These are phyloP conservation scores for Usnea hakonensis DNA, from an alignment of 495 filamentous ascomycete species.

Conservation along the genomic window DNA sequence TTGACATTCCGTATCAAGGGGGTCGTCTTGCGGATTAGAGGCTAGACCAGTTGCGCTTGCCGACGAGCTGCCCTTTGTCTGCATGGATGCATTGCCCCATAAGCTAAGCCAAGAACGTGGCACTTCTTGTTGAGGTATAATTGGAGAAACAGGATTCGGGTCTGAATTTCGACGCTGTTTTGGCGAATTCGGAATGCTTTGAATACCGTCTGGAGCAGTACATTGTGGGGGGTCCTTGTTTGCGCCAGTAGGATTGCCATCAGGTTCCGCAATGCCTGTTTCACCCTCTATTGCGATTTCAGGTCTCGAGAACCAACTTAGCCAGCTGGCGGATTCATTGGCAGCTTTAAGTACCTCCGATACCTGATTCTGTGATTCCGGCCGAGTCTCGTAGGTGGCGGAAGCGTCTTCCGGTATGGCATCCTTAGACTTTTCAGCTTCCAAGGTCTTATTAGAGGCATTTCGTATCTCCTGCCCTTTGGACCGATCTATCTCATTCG, in stretches of 20 bases:
- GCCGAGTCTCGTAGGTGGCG: constrained; percentile 20
- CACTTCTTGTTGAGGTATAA: constrained; percentile 13
- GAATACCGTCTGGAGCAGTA: neutral
- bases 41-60: neutral
- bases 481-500: neutral
- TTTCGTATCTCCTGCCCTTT: neutral
- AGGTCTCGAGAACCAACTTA: constrained; percentile 23
- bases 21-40: neutral
- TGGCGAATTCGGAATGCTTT: constrained; percentile 19
- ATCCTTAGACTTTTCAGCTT: neutral
- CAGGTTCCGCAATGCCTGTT: neutral
- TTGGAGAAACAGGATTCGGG: constrained; percentile 14
- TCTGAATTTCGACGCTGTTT: constrained; percentile 17
- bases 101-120: constrained; percentile 46
- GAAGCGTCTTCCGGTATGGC: neutral
- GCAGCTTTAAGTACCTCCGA: constrained; percentile 24
- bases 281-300: neutral
- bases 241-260: too few relatives aligned
- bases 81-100: constrained; percentile 31
- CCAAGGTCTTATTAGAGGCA: neutral
- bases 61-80: neutral
- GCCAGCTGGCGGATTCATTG: constrained; percentile 15
- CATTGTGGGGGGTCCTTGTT: neutral
- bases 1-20: neutral
- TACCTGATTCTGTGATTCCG: constrained; percentile 16